phyloP scores from a whole-genome alignment of 331 rosid species.

The Erythrophleum ivorense region DNA sequence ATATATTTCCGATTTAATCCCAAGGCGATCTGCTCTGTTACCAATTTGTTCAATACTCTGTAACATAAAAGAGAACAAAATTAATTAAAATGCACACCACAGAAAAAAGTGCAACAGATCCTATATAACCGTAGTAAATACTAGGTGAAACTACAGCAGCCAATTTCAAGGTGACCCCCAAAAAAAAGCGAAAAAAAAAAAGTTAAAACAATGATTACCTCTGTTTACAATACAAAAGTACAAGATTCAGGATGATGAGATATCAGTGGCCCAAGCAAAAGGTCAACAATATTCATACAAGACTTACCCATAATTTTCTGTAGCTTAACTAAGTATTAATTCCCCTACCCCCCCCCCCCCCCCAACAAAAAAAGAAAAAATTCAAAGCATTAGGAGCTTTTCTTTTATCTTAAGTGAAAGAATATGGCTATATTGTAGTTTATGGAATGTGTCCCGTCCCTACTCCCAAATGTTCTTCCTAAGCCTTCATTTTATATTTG shows the following conservation, averaged over 20 bases:
- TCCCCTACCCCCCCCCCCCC: too few species aligned
- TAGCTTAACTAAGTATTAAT: not conserved
- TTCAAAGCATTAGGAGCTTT: not conserved
- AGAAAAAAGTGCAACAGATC: conserved; percentile 15
- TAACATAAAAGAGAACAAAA: conserved; percentile 42
- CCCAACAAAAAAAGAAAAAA: not conserved
- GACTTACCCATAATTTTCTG: not conserved
- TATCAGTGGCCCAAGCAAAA: not conserved
- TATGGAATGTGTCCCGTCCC: not conserved
- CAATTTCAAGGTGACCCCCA: conserved; percentile 18
- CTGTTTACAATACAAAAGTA: conserved; percentile 4
- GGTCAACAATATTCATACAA: not conserved
- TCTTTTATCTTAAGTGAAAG: not conserved
- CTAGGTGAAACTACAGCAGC: conserved; percentile 29
- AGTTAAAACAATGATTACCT: conserved; percentile 28
- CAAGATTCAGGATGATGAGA: not conserved
- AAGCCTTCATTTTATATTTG: conserved; percentile 8
- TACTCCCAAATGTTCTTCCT: conserved; percentile 9
- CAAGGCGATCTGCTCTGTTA: conserved; percentile 86
- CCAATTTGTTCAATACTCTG: conserved; percentile 97
- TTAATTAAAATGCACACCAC: not conserved
- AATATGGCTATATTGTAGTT: not conserved
- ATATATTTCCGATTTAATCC: conserved; percentile 67
- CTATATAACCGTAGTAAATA: conserved; percentile 1
- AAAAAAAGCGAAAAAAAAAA: too few species aligned